Evolutionary conservation across 208 protist species (phyloP).

Genomic region (Trypanosoma conorhini): DNA sequence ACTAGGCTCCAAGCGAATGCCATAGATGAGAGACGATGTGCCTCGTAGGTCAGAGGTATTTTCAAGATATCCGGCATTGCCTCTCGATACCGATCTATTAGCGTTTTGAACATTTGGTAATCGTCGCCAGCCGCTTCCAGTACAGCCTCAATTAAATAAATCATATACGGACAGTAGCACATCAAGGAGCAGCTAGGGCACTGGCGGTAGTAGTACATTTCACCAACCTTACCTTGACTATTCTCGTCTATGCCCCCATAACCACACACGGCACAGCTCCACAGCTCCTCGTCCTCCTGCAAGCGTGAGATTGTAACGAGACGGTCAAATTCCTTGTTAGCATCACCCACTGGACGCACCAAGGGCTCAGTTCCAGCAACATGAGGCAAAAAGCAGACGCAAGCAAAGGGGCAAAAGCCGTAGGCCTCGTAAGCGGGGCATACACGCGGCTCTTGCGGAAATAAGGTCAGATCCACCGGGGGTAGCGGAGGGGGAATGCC

Average conservation of each 20-base stretch:
- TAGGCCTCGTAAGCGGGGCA: slow-evolving; percentile 75
- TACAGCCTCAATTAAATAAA: slow-evolving; percentile 74
- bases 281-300: slow-evolving; percentile 48
- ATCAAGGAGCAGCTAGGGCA: slow-evolving; percentile 74
- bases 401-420: slow-evolving; percentile 80
- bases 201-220: slow-evolving; percentile 69
- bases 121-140: slow-evolving; percentile 70
- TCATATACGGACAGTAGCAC: slow-evolving; percentile 85
- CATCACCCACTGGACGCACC: slow-evolving; percentile 31
- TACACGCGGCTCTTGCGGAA: slow-evolving; percentile 16
- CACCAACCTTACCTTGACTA: slow-evolving; percentile 55
- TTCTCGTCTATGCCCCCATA: slow-evolving; percentile 60
- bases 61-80: slow-evolving; percentile 76
- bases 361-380: slow-evolving; percentile 22
- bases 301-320: slow-evolving; percentile 39
- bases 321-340: slow-evolving; percentile 61
- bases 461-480: slow-evolving; percentile 16
- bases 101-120: slow-evolving; percentile 83
- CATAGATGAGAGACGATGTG: slow-evolving; percentile 72
- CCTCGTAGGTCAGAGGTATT: slow-evolving; percentile 83
- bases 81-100: slow-evolving; percentile 69
- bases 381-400: slow-evolving; percentile 80
- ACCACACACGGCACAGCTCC: slow-evolving; percentile 80
- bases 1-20: slow-evolving; percentile 88
- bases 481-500: slow-evolving; percentile 48